Evolutionary conservation across 2,329 filamentous ascomycete genomes (phyloP), one percentile per base, ranked within the genome.

Genomic region (Dissoconium aciculare): DNA sequence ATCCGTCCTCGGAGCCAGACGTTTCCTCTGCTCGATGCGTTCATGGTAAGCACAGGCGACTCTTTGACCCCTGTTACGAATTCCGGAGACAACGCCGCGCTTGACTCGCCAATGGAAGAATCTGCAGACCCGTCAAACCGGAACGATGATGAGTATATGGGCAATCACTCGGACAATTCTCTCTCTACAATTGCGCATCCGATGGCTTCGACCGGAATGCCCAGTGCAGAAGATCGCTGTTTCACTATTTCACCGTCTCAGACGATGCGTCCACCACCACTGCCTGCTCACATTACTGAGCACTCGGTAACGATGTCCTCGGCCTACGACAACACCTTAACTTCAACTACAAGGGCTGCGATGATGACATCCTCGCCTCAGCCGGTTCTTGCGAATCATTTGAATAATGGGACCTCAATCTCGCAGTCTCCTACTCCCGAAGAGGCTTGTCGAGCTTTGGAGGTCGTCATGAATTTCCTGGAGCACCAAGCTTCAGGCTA

Each of bases 1-100:
- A 76, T 78, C 45, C 69, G 82, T 33, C 81, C 80, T n/a, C 69
- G 83, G 47, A 89, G 81, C 52, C 83, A 91, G 54, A 92, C 83
- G 0, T 84, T 92, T 40, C 82, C 84, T 1, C 73, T 76, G 26
- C 72, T 77, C 6, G 75, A 74, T 41, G 62, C 69, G 11, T 67
- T 67, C 44, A 61, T 69, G 38, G 62, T 64, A 19, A 55, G 63
- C 27, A 58, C 60, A 2, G 60, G 63, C n/a, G 69, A 74, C 27
- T 58, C 63, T 11, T 47, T 66, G 13, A 67, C 63, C n/a, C 62
- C 68, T 12, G n/a, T n/a, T n/a, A 71, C 72, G 48, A 63, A 63
- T 39, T 46, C 58, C 4, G 8, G 52, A 55, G 17, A 56, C 58
- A 17, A 21, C 16, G 55, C 61, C 13, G 55, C 40, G 2, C 41